Evolutionary conservation across 2,329 filamentous ascomycete species (phyloP), one percentile per base, ranked within the genome.

Genomic region (Tolypocladium guangdongense): DNA sequence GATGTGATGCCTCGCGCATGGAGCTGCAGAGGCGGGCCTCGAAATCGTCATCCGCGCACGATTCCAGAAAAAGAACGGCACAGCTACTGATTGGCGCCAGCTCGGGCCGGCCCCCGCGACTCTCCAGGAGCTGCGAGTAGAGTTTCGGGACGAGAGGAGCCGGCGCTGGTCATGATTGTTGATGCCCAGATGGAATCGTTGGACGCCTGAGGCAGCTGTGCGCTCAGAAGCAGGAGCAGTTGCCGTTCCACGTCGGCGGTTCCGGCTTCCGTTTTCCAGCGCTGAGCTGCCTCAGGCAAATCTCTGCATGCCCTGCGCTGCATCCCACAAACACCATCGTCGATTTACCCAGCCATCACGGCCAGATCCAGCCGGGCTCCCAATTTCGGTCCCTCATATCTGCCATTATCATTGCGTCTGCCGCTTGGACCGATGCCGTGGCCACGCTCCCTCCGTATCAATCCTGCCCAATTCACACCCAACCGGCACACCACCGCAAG

Each of bases 401-500:
- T 38, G 14, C 36, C 36, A 10, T 11, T 16, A 16, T 36, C 12
- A 7, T 36, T 16, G 35, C 14, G 35, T 7, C 35, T 36, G 16
- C 24, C 16, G 27, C 43, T 10, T 11, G 10, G 27, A 47, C 33
- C 18, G 18, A 32, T 10, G 4, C 30, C 27, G 16, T 46, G 14
- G 43, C 16, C 43, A 6, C 11, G 5, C 14, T 7, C 33, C 5
- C 14, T 18, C 35, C 14, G 12, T n/a, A n/a, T 24, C 35, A 27
- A 50, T 20, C 24, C 48, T 50, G 53, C 56, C 56, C 53, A 55
- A 58, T 55, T 53, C 27, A 38, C 55, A 52, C 55, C 56, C 53
- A 54, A 55, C 48, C n/a, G 24, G 11, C 41, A 30, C 14, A 18
- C 24, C 24, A n/a, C 7, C 16, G 14, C 24, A 10, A 30, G 24